A percentile compares a stretch with the other conserved stretches of the same genome.
phyloP scores from a whole-genome alignment of 768 basidiomycete genomes.

The Fibroporia radiculosa region DNA sequence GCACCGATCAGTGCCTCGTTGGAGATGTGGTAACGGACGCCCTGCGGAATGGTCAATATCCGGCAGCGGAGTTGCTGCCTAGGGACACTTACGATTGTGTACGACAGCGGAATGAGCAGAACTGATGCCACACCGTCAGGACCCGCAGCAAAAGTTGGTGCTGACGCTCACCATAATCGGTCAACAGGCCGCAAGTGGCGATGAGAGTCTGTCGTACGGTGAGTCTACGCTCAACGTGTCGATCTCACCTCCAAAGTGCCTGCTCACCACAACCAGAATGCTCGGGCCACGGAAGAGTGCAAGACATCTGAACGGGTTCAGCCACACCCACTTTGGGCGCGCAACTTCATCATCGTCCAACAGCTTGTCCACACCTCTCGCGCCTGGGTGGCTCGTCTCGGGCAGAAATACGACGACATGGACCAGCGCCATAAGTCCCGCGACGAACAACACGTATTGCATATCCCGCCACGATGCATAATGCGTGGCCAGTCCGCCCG shows the following conservation, averaged over 20 bases:
- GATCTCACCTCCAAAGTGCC: too few species aligned
- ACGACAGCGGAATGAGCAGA: constrained; percentile 53
- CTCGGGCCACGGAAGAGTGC: constrained; percentile 52
- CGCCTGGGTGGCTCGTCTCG: constrained; percentile 59
- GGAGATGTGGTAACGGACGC: constrained; percentile 43
- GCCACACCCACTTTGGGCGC: constrained; percentile 28
- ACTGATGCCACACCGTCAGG: constrained; percentile 13
- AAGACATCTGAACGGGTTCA: constrained; percentile 55
- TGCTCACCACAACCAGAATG: constrained; percentile 43
- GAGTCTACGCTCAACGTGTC: too few species aligned
- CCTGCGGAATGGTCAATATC: constrained; percentile 29
- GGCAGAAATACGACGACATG: constrained; percentile 43
- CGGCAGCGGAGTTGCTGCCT: not conserved
- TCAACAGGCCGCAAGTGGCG: constrained; percentile 19
- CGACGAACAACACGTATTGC: constrained; percentile 38
- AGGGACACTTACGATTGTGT: constrained; percentile 47
- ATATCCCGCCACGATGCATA: constrained; percentile 63
- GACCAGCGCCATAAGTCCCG: constrained; percentile 32
- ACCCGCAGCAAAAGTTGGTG: not conserved
- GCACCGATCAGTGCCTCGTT: constrained; percentile 53
- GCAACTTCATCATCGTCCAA: constrained; percentile 8
- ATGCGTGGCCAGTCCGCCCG: constrained; percentile 48
- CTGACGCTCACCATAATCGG: constrained; percentile 27
- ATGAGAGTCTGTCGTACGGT: constrained; percentile 36
- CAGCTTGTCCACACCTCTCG: constrained; percentile 44